Evolutionary conservation across 495 filamentous ascomycete genomes (phyloP).

Genomic region (Hypoxylon fuscum): DNA sequence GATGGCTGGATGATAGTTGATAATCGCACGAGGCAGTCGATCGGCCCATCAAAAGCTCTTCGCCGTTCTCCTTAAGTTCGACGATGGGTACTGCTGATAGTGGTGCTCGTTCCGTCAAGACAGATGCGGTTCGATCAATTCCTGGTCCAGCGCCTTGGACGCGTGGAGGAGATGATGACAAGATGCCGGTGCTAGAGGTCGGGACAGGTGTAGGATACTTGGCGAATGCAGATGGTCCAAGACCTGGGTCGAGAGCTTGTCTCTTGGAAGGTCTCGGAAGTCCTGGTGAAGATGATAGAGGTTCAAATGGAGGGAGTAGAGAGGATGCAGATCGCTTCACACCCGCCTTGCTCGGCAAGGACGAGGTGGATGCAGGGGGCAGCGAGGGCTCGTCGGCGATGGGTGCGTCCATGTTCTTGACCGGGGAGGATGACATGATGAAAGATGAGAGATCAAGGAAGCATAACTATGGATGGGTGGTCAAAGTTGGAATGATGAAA

Average conservation of each 20-base stretch:
- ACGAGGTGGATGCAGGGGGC: conserved; percentile 37
- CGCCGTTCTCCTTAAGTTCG: conserved; percentile 82
- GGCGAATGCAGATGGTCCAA: conserved; percentile 52
- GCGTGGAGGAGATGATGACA: conserved; percentile 85
- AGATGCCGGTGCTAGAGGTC: conserved; percentile 90
- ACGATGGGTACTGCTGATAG: conserved; percentile 82
- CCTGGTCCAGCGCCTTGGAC: conserved; percentile 62
- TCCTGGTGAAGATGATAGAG: conserved; percentile 84
- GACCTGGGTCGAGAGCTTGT: conserved; percentile 64
- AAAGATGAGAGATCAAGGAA: conserved; percentile 14
- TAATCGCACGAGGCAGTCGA: conserved; percentile 93
- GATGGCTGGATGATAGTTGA: conserved; percentile 87
- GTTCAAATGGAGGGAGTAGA: conserved; percentile 92
- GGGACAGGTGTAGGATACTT: conserved; percentile 91
- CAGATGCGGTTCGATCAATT: conserved; percentile 70
- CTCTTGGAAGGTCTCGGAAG: conserved; percentile 79
- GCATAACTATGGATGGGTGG: conserved; percentile 31
- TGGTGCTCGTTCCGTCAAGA: conserved; percentile 82
- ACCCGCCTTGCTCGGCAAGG: conserved; percentile 54
- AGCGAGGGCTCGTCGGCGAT: conserved; percentile 38
- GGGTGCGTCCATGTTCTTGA: conserved; percentile 39
- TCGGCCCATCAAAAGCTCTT: conserved; percentile 84
- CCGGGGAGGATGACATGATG: conserved; percentile 43
- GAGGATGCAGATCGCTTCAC: conserved; percentile 82
- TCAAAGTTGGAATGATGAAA: conserved; percentile 6